These are phyloP conservation scores for Calonectria multiphialidica DNA, from an alignment of 2,329 filamentous ascomycete genomes.

Conservation along the genomic window DNA sequence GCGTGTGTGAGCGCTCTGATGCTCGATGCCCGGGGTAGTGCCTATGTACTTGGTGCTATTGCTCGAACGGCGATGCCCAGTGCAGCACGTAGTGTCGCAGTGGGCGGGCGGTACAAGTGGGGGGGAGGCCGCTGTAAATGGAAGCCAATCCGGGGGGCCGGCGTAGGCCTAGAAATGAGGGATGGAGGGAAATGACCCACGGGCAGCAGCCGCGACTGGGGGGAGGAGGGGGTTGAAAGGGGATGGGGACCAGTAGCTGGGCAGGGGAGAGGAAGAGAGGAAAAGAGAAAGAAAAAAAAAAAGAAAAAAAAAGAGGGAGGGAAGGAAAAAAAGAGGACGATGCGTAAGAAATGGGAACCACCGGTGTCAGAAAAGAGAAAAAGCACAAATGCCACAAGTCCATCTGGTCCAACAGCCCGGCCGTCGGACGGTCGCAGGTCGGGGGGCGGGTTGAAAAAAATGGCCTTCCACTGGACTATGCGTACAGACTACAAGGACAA, in stretches of 20 bases:
- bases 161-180: constrained; percentile 1
- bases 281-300: background rate
- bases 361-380: constrained; percentile 9
- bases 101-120: constrained; percentile 24
- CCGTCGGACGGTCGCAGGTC: constrained; percentile 12
- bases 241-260: constrained; percentile 1
- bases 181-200: background rate
- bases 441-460: constrained; percentile 21
- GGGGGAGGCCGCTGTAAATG: constrained; percentile 19
- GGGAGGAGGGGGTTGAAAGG: background rate
- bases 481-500: constrained; percentile 5
- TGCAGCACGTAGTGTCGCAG: constrained; percentile 5
- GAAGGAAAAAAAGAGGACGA: background rate
- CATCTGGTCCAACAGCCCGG: constrained; percentile 11
- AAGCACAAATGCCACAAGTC: constrained; percentile 4
- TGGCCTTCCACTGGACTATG: constrained; percentile 15
- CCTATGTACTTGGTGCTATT: constrained; percentile 2
- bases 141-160: constrained; percentile 6
- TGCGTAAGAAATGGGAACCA: background rate
- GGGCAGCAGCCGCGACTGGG: background rate
- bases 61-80: background rate
- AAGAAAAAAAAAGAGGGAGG: background rate
- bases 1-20: background rate
- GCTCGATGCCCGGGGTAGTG: background rate
- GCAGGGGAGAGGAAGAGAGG: background rate